Conservation (phyloP, 768 basidiomycete genomes). For the Mycena vulgaris region DNA sequence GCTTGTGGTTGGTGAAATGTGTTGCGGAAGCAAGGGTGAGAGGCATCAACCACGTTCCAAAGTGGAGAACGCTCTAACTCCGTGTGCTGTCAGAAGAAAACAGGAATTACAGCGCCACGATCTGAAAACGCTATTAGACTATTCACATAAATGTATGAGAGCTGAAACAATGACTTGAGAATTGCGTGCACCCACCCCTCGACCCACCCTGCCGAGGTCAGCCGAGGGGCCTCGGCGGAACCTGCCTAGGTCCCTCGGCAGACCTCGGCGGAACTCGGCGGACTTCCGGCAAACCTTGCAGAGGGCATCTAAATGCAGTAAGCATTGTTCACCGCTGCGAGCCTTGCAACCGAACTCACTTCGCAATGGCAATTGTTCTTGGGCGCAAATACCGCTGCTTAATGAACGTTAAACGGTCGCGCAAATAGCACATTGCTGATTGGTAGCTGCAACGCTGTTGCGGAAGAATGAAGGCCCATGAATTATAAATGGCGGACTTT, state of each 20-base stretch:
- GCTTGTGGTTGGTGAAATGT: too few species aligned
- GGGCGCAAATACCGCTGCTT: slow-evolving; percentile 10
- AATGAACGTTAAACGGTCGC: not conserved
- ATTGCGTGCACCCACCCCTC: too few species aligned
- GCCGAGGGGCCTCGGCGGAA: too few species aligned
- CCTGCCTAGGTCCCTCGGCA: too few species aligned
- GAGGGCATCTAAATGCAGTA: slow-evolving; percentile 12
- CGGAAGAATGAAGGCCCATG: slow-evolving; percentile 15
- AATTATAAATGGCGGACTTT: slow-evolving; percentile 11
- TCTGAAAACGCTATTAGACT: not conserved
- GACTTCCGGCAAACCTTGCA: slow-evolving; percentile 7
- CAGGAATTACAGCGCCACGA: too few species aligned
- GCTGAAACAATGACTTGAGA: not conserved
- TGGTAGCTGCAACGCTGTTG: slow-evolving; percentile 12
- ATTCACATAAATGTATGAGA: slow-evolving; percentile 1
- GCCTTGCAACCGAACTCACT: slow-evolving; percentile 2
- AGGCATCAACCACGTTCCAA: too few species aligned
- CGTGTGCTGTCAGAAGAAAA: too few species aligned
- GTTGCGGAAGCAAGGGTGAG: too few species aligned
- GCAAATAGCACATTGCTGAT: slow-evolving; percentile 10
- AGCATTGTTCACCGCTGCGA: slow-evolving; percentile 10
- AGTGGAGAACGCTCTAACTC: too few species aligned
- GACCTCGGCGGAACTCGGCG: slow-evolving; percentile 2
- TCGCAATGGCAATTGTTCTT: slow-evolving; percentile 1
- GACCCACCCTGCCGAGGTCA: too few species aligned